These are phyloP conservation scores for Dujonia santamariae DNA, from an alignment of 1,139 yeast species.

Conservation along the genomic window DNA sequence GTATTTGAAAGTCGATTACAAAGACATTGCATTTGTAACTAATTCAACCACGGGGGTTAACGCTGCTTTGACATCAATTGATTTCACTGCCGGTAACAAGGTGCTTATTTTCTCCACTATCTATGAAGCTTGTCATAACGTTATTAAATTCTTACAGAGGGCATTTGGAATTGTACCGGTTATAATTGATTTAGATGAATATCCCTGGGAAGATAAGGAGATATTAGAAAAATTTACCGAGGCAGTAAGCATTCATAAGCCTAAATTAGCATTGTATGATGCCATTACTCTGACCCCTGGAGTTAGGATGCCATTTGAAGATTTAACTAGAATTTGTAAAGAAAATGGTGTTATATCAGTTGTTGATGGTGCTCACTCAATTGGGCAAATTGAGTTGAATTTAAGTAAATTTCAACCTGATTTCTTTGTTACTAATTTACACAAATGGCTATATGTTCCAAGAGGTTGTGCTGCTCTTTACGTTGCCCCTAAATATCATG, in stretches of 20 bases:
- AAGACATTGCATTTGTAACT: slow-evolving; percentile 45
- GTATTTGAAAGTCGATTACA: slow-evolving; percentile 41
- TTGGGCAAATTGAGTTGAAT: slow-evolving; percentile 54
- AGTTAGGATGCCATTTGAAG: slow-evolving; percentile 53
- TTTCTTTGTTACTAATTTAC: slow-evolving; percentile 60
- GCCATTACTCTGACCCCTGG: slow-evolving; percentile 66
- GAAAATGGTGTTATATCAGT: slow-evolving; percentile 49
- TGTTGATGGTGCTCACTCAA: slow-evolving; percentile 72
- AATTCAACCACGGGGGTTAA: slow-evolving; percentile 67
- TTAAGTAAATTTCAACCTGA: slow-evolving; percentile 51
- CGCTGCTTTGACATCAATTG: slow-evolving; percentile 52
- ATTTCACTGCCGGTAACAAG: slow-evolving; percentile 53
- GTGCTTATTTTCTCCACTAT: slow-evolving; percentile 51
- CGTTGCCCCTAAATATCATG: slow-evolving; percentile 51
- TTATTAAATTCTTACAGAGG: slow-evolving; percentile 45
- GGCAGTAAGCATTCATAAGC: slow-evolving; percentile 18
- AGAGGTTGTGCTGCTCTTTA: slow-evolving; percentile 60
- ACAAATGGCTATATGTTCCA: slow-evolving; percentile 68
- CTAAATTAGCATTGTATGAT: slow-evolving; percentile 55
- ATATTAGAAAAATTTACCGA: slow-evolving; percentile 40
- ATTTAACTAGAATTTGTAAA: slow-evolving; percentile 45
- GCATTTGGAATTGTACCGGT: slow-evolving; percentile 42
- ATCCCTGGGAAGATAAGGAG: slow-evolving; percentile 49
- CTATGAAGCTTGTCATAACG: slow-evolving; percentile 57
- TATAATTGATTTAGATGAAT: slow-evolving; percentile 37